Base-by-base conservation (phyloP, 345 rosid genomes). In the Populus davidiana region DNA sequence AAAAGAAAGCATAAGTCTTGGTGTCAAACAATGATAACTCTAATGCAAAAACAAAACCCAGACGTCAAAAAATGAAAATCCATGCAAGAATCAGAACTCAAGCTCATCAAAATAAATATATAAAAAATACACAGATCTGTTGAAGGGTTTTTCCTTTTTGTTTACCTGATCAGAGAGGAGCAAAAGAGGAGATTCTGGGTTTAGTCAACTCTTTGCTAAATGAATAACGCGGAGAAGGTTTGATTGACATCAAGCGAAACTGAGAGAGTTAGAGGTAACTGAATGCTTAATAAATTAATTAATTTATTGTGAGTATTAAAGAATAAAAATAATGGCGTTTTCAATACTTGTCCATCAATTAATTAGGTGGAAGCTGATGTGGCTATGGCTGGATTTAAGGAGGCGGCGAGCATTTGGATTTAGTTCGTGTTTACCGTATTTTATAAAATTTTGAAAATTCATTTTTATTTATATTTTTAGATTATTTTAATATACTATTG, bases 111-210 rank as follows among this genome's bases (percentile, higher is more conserved):
- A 50, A 59, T 23, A 61, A 23, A 8, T 6, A 33, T n/a, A 77
- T 56, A 49, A 12, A 12, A 59, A 10, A 59, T 23, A 25, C 65
- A 79, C 65, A 67, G 86, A 85, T 85, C 88, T 73, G 62, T 69
- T 62, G 56, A 16, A 44, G 54, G 44, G 10, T 67, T 17, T 21
- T 20, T 21, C 52, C 73, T 39, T 7, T 29, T 4, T 62, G 41
- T 9, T 41, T 29, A 80, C 80, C 80, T 44, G 75, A 35, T 70
- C 23, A 33, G n/a, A 38, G 31, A 56, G 10, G 21, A 9, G 41
- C 17, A 20, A 36, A 43, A 31, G 67, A 33, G 16, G 25, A 27
- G 49, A 44, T 23, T 41, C 5, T n/a, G 70, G 69, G 75, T 59
- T 38, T 36, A 38, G 78, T 63, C 80, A 77, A 70, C 80, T 70